Evolutionary conservation across 345 rosid species (phyloP).

Genomic region (Melaleuca alternifolia): DNA sequence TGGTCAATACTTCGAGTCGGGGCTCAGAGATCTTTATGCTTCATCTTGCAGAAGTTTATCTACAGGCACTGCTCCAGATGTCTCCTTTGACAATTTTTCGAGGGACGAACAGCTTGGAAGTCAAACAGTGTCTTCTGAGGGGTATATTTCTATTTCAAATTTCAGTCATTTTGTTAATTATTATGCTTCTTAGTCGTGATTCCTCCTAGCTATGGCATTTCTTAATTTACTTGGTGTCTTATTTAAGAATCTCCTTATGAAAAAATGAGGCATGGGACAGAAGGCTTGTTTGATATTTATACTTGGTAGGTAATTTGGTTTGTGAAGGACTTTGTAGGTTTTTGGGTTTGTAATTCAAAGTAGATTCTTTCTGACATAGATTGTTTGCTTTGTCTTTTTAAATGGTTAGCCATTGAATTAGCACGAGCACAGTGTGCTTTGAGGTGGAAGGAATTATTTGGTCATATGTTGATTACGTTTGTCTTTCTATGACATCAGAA

Average conservation of each 20-base stretch:
- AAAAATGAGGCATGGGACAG: not conserved
- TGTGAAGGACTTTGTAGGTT: not conserved
- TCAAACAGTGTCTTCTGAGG: constrained; percentile 35
- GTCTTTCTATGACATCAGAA: constrained; percentile 19
- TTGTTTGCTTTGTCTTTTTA: not conserved
- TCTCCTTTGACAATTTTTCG: constrained; percentile 46
- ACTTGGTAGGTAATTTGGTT: not conserved
- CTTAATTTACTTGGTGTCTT: not conserved
- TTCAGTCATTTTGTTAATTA: not conserved
- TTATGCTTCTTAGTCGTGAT: not conserved
- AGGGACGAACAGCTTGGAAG: constrained; percentile 42
- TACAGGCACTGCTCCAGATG: constrained; percentile 61
- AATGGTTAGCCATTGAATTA: not conserved
- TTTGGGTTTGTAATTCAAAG: not conserved
- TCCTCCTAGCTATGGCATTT: not conserved
- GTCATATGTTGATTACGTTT: not conserved
- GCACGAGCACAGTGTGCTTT: not conserved
- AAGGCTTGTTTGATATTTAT: not conserved
- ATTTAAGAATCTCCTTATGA: not conserved
- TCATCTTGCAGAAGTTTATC: constrained; percentile 32
- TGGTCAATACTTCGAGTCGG: constrained; percentile 17
- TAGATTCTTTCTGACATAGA: not conserved
- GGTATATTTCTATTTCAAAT: constrained; percentile 23
- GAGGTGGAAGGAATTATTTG: not conserved
- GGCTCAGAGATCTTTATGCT: constrained; percentile 43